Conservation (phyloP, 1,284 basidiomycete species). For the Phellinidium pouzarii region DNA sequence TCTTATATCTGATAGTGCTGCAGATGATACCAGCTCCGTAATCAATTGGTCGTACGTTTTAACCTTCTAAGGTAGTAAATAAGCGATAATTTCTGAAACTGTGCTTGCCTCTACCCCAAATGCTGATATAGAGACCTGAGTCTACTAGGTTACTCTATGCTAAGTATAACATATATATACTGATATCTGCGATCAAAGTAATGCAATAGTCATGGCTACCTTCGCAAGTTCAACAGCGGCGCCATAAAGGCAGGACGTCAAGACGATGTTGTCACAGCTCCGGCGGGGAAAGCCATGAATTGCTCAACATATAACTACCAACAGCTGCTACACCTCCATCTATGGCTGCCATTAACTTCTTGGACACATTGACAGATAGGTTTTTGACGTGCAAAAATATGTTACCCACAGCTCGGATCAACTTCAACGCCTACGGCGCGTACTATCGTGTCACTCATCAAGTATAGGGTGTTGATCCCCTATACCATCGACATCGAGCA, state of each 20-base stretch:
- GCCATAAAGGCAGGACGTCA: constrained; percentile 65
- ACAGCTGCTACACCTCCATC: constrained; percentile 81
- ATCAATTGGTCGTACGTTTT: constrained; percentile 67
- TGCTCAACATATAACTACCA: constrained; percentile 76
- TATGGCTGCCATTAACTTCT: constrained; percentile 77
- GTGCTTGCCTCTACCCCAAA: constrained; percentile 69
- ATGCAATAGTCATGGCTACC: constrained; percentile 72
- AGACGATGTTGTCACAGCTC: constrained; percentile 76
- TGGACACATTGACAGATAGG: constrained; percentile 84
- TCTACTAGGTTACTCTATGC: not conserved
- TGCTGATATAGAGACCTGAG: constrained; percentile 30
- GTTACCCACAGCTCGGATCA: constrained; percentile 65
- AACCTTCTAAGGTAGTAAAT: constrained; percentile 36
- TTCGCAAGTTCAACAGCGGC: constrained; percentile 65
- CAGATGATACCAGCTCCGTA: constrained; percentile 81
- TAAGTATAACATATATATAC: not conserved
- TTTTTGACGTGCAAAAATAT: constrained; percentile 79
- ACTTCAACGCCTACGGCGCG: too few relatives aligned
- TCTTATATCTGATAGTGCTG: constrained; percentile 87
- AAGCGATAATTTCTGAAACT: not conserved
- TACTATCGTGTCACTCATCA: too few relatives aligned
- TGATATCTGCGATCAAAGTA: constrained; percentile 85
- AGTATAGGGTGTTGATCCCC: too few relatives aligned
- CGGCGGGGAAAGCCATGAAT: constrained; percentile 65
- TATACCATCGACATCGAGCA: too few relatives aligned